A percentile compares a stretch with the other conserved stretches of the same genome.
These are phyloP conservation scores for Diaporthe nobilis DNA, from an alignment of 2,329 filamentous ascomycete genomes.

Conservation along the genomic window DNA sequence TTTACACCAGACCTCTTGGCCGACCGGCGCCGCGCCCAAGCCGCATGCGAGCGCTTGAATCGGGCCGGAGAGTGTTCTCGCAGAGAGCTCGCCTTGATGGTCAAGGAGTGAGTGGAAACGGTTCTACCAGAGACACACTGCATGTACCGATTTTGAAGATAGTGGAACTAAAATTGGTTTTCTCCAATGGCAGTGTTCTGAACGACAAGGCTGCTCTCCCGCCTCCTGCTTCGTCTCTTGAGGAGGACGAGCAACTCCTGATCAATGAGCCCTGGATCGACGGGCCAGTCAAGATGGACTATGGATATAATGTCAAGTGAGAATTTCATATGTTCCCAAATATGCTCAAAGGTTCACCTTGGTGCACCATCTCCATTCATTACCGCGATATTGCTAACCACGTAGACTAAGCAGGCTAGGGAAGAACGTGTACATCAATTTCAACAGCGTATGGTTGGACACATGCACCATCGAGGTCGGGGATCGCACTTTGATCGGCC, in stretches of 20 bases:
- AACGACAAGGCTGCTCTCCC: background rate
- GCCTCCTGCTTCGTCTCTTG: background rate
- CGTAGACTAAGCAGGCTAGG: background rate
- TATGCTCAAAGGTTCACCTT: background rate
- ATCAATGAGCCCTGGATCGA: background rate
- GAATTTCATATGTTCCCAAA: background rate
- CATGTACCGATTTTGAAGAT: background rate
- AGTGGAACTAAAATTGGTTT: background rate
- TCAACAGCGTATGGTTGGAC: background rate
- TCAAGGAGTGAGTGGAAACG: background rate
- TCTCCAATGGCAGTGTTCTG: background rate
- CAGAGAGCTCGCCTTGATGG: background rate
- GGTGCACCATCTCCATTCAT: background rate
- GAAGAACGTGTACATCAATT: constrained; percentile 4
- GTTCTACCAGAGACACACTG: background rate
- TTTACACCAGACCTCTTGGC: constrained; percentile 78
- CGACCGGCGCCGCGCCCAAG: constrained; percentile 62
- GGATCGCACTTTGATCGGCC: background rate
- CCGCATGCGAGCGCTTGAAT: background rate
- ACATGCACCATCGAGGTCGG: constrained; percentile 3
- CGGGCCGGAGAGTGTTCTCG: background rate
- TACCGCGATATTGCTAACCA: background rate
- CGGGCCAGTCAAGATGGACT: background rate
- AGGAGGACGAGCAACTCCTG: background rate
- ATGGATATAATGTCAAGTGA: constrained; percentile 8